Evolutionary conservation across 1,139 yeast species (phyloP).

Genomic region (Trichomonascaceae sp.): DNA sequence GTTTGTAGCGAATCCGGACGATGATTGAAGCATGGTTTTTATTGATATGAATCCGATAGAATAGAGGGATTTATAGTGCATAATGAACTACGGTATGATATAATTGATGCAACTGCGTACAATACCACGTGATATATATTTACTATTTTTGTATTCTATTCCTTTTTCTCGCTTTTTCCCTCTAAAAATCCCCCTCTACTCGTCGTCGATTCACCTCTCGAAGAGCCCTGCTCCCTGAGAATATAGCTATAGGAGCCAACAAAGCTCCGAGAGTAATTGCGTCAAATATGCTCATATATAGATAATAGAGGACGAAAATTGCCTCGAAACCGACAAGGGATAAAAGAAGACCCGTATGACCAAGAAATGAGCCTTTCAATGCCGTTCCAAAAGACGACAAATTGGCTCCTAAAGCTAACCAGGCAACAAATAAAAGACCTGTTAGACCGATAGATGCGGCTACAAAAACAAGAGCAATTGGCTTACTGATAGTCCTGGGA

Average conservation of each 20-base stretch:
- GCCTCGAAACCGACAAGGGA: slow-evolving; percentile 56
- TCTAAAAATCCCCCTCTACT: slow-evolving; percentile 16
- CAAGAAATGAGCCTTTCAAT: slow-evolving; percentile 33
- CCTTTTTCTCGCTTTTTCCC: background rate
- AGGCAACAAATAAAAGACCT: slow-evolving; percentile 20
- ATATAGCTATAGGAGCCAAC: slow-evolving; percentile 51
- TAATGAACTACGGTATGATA: background rate
- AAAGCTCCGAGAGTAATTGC: slow-evolving; percentile 51
- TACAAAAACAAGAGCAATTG: slow-evolving; percentile 52
- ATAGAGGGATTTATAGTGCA: background rate
- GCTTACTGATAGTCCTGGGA: slow-evolving; percentile 49
- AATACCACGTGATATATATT: too few relatives aligned
- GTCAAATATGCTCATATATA: slow-evolving; percentile 65
- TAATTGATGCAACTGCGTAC: too few relatives aligned
- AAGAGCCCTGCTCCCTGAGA: slow-evolving; percentile 64
- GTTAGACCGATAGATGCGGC: slow-evolving; percentile 37
- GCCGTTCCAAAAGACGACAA: slow-evolving; percentile 21
- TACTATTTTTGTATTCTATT: background rate
- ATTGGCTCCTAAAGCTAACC: slow-evolving; percentile 15
- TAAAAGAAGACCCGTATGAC: slow-evolving; percentile 42
- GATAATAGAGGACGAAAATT: slow-evolving; percentile 60
- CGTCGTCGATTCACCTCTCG: slow-evolving; percentile 29
- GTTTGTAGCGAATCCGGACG: slow-evolving; percentile 69
- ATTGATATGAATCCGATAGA: background rate
- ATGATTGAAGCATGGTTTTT: slow-evolving; percentile 11